Percentiles rank a stretch among this genome's conserved stretches.
Evolutionary conservation across 169 alveolate genomes (phyloP).

Genomic region (Babesia gibsoni): DNA sequence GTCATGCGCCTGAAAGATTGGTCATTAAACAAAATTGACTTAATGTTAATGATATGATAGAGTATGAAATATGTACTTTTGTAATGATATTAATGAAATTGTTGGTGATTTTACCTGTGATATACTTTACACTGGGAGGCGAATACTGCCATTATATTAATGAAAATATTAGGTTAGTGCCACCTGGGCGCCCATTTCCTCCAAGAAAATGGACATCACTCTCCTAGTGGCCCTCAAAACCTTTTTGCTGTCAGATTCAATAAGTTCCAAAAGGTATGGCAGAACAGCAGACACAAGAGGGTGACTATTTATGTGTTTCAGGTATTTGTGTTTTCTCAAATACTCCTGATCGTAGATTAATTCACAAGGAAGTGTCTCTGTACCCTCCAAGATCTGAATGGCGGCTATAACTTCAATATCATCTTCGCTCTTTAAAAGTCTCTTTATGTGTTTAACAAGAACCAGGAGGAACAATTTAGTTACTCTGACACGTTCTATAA

Average conservation of each 20-base stretch:
- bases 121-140: too few species aligned
- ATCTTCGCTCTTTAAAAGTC: conserved; percentile 15
- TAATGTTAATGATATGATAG: too few species aligned
- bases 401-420: conserved; percentile 41
- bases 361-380: conserved; percentile 22
- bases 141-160: too few species aligned
- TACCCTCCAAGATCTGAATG: conserved; percentile 30
- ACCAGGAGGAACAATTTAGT: conserved; percentile 21
- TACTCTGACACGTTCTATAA: conserved; percentile 2
- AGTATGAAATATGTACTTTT: too few species aligned
- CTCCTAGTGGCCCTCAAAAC: conserved; percentile 19
- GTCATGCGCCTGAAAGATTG: too few species aligned
- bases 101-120: too few species aligned
- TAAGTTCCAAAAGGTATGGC: conserved; percentile 20
- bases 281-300: conserved; percentile 15
- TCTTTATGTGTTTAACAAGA: conserved; percentile 6
- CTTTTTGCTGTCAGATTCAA: conserved; percentile 31
- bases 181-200: conserved; percentile 36
- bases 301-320: neutral
- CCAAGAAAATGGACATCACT: conserved; percentile 13
- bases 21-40: too few species aligned
- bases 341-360: conserved; percentile 10
- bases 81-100: too few species aligned
- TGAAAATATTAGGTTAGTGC: neutral
- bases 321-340: conserved; percentile 5